Evolutionary conservation across 2,329 filamentous ascomycete species (phyloP), one percentile per base, ranked within the genome.

Genomic region (Cladophialophora immunda): DNA sequence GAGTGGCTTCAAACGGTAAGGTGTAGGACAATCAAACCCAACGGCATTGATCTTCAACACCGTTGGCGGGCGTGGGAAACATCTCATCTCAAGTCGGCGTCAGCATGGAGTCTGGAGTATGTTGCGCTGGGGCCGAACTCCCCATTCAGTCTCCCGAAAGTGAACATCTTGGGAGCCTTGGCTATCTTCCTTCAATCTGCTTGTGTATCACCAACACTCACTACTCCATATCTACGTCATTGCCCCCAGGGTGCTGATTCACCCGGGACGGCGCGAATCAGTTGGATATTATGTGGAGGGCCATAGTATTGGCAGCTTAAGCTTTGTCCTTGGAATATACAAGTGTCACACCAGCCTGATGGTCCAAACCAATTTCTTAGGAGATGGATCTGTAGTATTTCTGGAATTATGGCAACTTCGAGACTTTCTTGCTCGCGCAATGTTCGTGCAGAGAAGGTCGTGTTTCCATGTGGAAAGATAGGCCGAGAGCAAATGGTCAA

Each of bases 1-100:
- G 67, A 85, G 83, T 72, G 77, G 73, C 3, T 85, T 71, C 62
- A 68, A 65, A 45, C 56, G 65, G 27, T 71, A 54, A 71, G 13
- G n/a, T 53, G 27, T 22, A 58, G 52, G 45, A 50, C 19, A 27
- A 50, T 27, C 19, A 50, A 50, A 50, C 45, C 45, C 4, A 3
- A 25, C 9, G 9, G 19, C 45, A 58, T 27, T 22, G 29, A 27
- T 58, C 19, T 5, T 58, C 32, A 5, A 58, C 17, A 58, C 15
- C 15, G 55, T 58, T 36, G 34, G 27, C 15, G 6, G 27, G 27
- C 15, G 27, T 27, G 32, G 27, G 52, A 32, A 7, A 32, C 53
- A 32, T 32, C 53, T 30, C 30, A 34, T 55, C 53, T 55, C 53
- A 55, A 36, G n/a, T 59, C 57, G 47, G 45, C 25, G 29, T 62